Conservation (phyloP, 2,329 filamentous ascomycete species). For the Zalaria sp. region DNA sequence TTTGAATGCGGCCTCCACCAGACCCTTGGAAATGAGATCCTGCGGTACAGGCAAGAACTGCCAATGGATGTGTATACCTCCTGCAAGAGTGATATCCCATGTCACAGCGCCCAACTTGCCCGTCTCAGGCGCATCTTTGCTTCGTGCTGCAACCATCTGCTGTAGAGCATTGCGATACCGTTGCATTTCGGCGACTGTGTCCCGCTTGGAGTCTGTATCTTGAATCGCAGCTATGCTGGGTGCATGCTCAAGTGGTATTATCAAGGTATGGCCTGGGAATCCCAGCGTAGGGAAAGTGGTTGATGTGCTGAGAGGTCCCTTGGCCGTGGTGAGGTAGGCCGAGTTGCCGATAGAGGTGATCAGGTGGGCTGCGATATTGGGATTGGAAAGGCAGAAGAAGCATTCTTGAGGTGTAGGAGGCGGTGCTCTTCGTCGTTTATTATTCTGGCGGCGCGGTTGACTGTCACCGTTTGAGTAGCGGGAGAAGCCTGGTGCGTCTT, state of each 20-base stretch:
- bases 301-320: slow-evolving; percentile 66
- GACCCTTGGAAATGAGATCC: slow-evolving; percentile 52
- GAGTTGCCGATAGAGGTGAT: slow-evolving; percentile 81
- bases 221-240: slow-evolving; percentile 59
- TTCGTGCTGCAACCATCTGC: slow-evolving; percentile 46
- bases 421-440: slow-evolving; percentile 23
- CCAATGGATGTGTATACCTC: slow-evolving; percentile 84
- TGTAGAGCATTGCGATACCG: slow-evolving; percentile 67
- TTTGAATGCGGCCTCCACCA: slow-evolving; percentile 79
- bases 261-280: slow-evolving; percentile 77
- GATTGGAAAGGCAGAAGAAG: slow-evolving; percentile 91
- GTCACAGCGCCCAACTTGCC: slow-evolving; percentile 63
- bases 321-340: slow-evolving; percentile 79
- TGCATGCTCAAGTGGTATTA: slow-evolving; percentile 75
- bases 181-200: slow-evolving; percentile 67
- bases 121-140: not conserved
- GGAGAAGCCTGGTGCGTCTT: slow-evolving; percentile 26
- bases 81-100: slow-evolving; percentile 76
- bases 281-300: slow-evolving; percentile 57
- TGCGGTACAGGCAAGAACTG: slow-evolving; percentile 71
- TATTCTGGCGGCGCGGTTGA: slow-evolving; percentile 21
- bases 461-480: slow-evolving; percentile 39
- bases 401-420: slow-evolving; percentile 53
- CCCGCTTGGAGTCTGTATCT: slow-evolving; percentile 36
- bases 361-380: slow-evolving; percentile 71